Evolutionary conservation across 2,329 filamentous ascomycete genomes (phyloP).

Genomic region (Colletotrichum horii): DNA sequence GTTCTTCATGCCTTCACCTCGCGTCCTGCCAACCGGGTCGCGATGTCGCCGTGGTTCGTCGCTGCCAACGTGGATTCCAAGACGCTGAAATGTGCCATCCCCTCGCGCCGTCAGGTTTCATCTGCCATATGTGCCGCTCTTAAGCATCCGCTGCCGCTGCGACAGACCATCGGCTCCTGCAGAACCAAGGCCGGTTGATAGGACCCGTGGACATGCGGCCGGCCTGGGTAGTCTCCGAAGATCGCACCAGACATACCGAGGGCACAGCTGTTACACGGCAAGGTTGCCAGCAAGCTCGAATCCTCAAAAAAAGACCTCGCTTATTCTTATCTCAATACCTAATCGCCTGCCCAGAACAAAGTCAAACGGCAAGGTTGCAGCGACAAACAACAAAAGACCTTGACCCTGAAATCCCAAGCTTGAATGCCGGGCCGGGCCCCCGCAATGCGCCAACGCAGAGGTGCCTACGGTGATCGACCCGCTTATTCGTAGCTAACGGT

Average conservation of each 20-base stretch:
- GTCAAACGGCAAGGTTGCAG: not conserved
- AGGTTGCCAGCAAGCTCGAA: not conserved
- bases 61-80: not conserved
- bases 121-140: not conserved
- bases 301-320: not conserved
- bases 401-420: constrained; percentile 3
- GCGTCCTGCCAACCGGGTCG: not conserved
- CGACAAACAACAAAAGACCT: not conserved
- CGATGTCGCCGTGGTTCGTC: not conserved
- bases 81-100: not conserved
- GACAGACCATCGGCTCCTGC: not conserved
- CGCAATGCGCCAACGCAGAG: not conserved
- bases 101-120: constrained; percentile 3
- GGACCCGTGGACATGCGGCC: not conserved
- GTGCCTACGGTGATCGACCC: not conserved
- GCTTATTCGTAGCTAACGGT: not conserved
- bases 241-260: not conserved
- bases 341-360: not conserved
- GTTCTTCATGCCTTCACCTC: not conserved
- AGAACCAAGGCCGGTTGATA: not conserved
- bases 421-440: constrained; percentile 1
- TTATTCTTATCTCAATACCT: not conserved
- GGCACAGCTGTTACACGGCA: not conserved
- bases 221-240: not conserved
- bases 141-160: constrained; percentile 1